Base-by-base conservation (phyloP, 2,329 filamentous ascomycete species). In the Penicillium sp. region DNA sequence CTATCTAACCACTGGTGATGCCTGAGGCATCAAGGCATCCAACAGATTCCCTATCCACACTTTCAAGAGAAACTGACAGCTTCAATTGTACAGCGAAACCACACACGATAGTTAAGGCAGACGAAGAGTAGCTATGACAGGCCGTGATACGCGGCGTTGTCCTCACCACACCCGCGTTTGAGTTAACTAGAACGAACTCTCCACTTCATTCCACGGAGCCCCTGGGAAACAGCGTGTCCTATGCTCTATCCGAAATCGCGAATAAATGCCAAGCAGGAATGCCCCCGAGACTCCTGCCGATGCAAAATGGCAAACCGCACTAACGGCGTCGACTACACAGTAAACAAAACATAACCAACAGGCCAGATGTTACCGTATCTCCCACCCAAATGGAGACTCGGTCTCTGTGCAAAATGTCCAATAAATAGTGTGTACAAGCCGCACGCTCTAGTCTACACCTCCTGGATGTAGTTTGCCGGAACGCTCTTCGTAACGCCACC, bases 401-500 rank as follows among this genome's bases (percentile, higher is more conserved):
- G 29, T 29, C 27, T 30, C 10, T 13, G 6, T 22, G 29, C 28
- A 44, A 27, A 40, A 41, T 49, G 33, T 50, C 50, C 41, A 11
- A 18, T 33, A 18, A 11, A n/a, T 8, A 31, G n/a, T 25, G 13
- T 25, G 33, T 52, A 55, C 46, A 48, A 19, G 27, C 9, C 33
- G 34, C 13, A 27, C 27, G 39, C 52, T 27, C 35, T 28, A 39
- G 11, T 49, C 53, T 63, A 87, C 42, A 88, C 82, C 63, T 86
- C 81, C 71, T 90, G 87, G 52, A 97, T 81, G 75, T 97, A 99
- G 69, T 89, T 95, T 31, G 91, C 91, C 38, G 93, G 93, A 46
- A 99, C 93, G 68, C 90, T 95, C 65, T 84, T 91, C 41, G 85
- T 89, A 34, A 84, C 76, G 1, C 91, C 91, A 14, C 89, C 90